phyloP scores from a whole-genome alignment of 495 filamentous ascomycete species.

The Hyaloscypha finlandica region DNA sequence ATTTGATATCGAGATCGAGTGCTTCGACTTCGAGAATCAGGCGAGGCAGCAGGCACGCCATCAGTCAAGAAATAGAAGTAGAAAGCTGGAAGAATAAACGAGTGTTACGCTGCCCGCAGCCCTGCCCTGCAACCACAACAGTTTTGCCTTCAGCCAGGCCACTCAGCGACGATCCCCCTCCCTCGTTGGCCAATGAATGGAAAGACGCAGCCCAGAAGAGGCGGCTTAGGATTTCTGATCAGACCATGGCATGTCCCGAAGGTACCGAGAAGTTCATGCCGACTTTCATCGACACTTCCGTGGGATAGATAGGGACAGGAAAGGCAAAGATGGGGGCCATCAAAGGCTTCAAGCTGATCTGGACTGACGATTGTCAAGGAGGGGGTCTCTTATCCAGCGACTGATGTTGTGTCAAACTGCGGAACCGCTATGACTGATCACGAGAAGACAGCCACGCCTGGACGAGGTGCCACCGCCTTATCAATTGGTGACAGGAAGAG shows the following conservation, averaged over 20 bases:
- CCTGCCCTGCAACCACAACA: conserved; percentile 15
- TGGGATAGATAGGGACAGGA: neutral
- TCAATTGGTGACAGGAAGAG: neutral
- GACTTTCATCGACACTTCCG: neutral
- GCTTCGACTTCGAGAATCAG: neutral
- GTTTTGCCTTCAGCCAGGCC: conserved; percentile 12
- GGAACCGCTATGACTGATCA: neutral
- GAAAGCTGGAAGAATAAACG: neutral
- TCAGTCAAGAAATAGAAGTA: neutral
- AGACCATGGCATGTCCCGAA: conserved; percentile 11
- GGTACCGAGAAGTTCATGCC: conserved; percentile 4
- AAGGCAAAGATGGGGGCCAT: neutral
- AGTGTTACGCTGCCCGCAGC: neutral
- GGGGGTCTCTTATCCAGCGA: neutral
- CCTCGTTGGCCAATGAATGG: conserved; percentile 7
- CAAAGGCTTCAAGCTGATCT: neutral
- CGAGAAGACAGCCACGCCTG: neutral
- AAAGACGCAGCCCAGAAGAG: neutral
- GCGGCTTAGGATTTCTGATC: conserved; percentile 4
- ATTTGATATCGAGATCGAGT: neutral
- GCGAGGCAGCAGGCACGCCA: neutral
- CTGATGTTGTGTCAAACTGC: neutral
- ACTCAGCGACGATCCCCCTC: conserved; percentile 10
- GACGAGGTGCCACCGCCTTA: neutral
- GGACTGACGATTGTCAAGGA: neutral